Evolutionary conservation across 805 yeast species (phyloP).

Genomic region (Yarrowia osloensis): DNA sequence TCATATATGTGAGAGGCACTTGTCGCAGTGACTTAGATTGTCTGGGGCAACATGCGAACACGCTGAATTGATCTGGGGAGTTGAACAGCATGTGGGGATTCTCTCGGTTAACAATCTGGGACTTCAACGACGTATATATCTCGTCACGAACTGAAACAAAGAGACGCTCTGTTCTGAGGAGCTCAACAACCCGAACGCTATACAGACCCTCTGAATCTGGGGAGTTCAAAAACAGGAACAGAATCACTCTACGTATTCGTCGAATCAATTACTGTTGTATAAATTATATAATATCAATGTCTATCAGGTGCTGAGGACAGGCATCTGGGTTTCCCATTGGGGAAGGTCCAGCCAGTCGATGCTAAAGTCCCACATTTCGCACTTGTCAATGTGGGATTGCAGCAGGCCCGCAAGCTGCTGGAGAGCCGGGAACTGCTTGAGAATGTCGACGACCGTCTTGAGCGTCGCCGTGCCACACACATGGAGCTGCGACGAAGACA

Average conservation of each 20-base stretch:
- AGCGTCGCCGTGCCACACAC: constrained; percentile 13
- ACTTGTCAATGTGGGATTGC: constrained; percentile 17
- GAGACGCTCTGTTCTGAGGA: no score
- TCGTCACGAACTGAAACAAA: no score
- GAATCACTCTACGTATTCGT: neutral
- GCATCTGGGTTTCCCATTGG: constrained; percentile 11
- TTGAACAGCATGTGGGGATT: no score
- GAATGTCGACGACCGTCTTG: neutral
- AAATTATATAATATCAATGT: neutral
- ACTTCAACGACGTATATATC: no score
- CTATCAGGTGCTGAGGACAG: constrained; percentile 6
- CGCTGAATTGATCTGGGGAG: no score
- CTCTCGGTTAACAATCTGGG: no score
- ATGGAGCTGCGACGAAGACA: constrained; percentile 4
- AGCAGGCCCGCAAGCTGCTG: neutral
- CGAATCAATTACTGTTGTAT: constrained; percentile 7
- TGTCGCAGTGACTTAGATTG: neutral
- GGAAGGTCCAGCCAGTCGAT: constrained; percentile 22
- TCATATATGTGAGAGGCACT: neutral
- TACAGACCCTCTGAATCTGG: no score
- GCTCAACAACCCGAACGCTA: no score
- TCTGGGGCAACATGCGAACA: no score
- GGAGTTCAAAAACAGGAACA: no score
- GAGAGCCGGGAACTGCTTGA: constrained; percentile 10
- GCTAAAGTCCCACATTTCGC: constrained; percentile 26